Evolutionary conservation across 1,139 yeast species (phyloP).

Genomic region (Geotrichum bryndzae): DNA sequence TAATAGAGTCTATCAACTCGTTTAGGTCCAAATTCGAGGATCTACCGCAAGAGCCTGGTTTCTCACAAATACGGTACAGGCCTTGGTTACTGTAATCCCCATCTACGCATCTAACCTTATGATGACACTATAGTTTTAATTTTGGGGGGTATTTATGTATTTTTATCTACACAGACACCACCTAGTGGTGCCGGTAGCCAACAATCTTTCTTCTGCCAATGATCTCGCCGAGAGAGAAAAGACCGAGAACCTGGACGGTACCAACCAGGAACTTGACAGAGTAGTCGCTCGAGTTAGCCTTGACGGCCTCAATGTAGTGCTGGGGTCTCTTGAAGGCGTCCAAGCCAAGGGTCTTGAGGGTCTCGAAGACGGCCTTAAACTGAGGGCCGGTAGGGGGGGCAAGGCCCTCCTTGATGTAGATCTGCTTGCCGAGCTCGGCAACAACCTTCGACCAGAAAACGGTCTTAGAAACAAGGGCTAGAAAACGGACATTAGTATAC

Average conservation of each 20-base stretch:
- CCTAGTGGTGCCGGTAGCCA: constrained; percentile 51
- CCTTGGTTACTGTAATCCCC: no score
- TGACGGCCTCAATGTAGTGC: constrained; percentile 29
- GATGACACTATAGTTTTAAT: not conserved
- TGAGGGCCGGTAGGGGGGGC: constrained; percentile 83
- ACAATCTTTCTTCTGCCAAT: constrained; percentile 89
- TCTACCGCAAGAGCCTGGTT: no score
- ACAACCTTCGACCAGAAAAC: constrained; percentile 85
- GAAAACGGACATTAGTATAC: not conserved
- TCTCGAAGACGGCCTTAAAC: constrained; percentile 69
- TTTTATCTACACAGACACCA: not conserved
- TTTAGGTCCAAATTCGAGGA: no score
- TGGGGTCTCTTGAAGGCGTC: constrained; percentile 44
- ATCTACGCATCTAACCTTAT: not conserved
- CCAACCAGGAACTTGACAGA: constrained; percentile 66
- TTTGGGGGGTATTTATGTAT: not conserved
- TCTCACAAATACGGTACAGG: no score
- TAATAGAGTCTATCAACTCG: no score
- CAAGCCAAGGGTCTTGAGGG: constrained; percentile 44
- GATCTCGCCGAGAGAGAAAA: constrained; percentile 92
- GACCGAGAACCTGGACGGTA: constrained; percentile 79
- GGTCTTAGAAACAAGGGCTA: constrained; percentile 26
- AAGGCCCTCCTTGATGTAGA: constrained; percentile 85
- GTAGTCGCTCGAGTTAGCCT: constrained; percentile 51
- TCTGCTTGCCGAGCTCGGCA: constrained; percentile 82